Conservation (phyloP, 1,284 basidiomycete species). For the Fomes fomentarius region DNA sequence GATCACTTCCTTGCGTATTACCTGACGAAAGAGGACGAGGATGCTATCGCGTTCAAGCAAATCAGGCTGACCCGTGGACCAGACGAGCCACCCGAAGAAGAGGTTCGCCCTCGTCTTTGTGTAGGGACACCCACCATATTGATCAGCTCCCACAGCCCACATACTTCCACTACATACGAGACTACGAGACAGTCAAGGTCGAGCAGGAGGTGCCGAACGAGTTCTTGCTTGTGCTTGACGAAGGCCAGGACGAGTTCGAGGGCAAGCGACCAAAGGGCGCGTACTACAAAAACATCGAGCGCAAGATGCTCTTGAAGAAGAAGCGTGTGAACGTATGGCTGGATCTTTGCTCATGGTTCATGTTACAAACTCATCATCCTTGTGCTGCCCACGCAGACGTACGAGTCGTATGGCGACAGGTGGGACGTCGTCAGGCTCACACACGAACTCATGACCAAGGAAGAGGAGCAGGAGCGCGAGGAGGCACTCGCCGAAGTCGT, state of each 20-base stretch:
- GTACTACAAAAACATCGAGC: conserved; percentile 87
- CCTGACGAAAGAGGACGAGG: conserved; percentile 78
- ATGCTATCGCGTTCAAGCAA: conserved; percentile 34
- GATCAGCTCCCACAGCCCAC: conserved; percentile 49
- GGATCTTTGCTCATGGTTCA: conserved; percentile 9
- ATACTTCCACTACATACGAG: conserved; percentile 73
- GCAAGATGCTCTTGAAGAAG: conserved; percentile 86
- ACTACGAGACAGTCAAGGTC: conserved; percentile 83
- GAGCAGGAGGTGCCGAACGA: conserved; percentile 86
- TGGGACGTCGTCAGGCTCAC: conserved; percentile 77
- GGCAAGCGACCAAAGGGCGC: conserved; percentile 53
- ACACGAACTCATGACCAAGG: conserved; percentile 52
- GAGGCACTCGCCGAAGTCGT: conserved; percentile 56
- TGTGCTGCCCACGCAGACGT: too few relatives aligned
- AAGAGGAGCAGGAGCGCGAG: conserved; percentile 55
- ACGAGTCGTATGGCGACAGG: conserved; percentile 72
- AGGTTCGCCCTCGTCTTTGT: conserved; percentile 34
- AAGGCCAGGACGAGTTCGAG: conserved; percentile 51
- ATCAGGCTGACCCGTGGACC: conserved; percentile 35
- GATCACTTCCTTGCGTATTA: conserved; percentile 92
- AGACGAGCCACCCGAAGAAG: conserved; percentile 53
- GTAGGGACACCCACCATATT: conserved; percentile 24
- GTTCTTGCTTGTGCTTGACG: conserved; percentile 77
- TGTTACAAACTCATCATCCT: too few relatives aligned
- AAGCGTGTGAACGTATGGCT: conserved; percentile 76